Evolutionary conservation across 108 stramenopile species (phyloP), one percentile per base, ranked within the genome.

Genomic region (Cyclotella kingstonii): DNA sequence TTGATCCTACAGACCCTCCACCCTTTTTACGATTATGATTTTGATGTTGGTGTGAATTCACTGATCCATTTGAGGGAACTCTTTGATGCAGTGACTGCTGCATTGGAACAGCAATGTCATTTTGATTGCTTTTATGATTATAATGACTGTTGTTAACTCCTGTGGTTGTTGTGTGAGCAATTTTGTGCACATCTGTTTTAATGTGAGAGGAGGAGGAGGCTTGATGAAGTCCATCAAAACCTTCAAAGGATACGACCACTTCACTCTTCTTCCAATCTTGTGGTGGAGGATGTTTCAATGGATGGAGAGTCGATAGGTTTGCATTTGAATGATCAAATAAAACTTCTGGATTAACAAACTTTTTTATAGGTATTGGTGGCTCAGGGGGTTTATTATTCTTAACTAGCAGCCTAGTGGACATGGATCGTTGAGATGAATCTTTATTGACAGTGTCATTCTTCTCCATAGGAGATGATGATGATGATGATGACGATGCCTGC

Each of bases 1-100:
- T 72, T 17, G 70, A 72, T 4, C 56, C 51, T 1, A 57, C 38
- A 14, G 70, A 72, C 22, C 70, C 68, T 27, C 56, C 51, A 38
- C 56, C 30, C 11, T 44, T 57, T 31, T 48, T n/a, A 26, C 53
- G 26, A 17, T 33, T 54, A 34, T 23, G 57, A 52, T n/a, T 43
- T 18, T 55, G 35, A 62, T 12, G 30, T 43, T 61, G 46, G 25
- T 51, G 33, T 36, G 48, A 67, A n/a, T 34, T 40, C 22, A 46
- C 18, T 5, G 58, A 60, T 46, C 40, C 58, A 45, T 60, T 46
- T 7, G 59, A 60, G 5, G 59, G 59, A 12, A 46, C 19, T 54
- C 53, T 53, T 30, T 27, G 52, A 54, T 67, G 54, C 9, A 40
- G 33, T 1, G 27, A 7, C 17, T 21, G 56, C 15, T n/a, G 39